phyloP scores from a whole-genome alignment of 2,329 filamentous ascomycete species.

The Huntiella omanensis region DNA sequence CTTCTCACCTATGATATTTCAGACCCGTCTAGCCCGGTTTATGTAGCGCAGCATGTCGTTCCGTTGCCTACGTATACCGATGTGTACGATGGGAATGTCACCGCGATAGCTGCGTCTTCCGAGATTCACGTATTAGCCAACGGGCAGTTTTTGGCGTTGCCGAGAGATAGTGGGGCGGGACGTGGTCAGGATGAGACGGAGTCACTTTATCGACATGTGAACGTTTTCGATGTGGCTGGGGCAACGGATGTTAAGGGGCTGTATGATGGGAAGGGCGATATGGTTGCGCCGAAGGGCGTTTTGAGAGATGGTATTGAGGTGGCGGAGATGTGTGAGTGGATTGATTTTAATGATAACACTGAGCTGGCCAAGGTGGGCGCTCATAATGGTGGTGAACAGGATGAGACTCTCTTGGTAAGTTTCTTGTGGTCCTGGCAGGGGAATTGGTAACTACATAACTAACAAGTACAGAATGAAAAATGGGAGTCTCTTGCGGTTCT shows the following conservation, averaged over 20 bases:
- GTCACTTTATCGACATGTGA: conserved; percentile 48
- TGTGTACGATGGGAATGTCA: conserved; percentile 26
- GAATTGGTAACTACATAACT: background rate
- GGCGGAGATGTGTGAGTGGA: conserved; percentile 45
- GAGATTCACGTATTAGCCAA: conserved; percentile 46
- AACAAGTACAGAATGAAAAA: conserved; percentile 41
- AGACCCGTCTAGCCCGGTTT: conserved; percentile 22
- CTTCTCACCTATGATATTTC: conserved; percentile 44
- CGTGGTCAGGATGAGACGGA: conserved; percentile 31
- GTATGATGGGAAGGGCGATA: background rate
- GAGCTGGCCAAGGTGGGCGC: conserved; percentile 47
- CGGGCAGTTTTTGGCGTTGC: conserved; percentile 46
- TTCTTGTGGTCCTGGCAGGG: background rate
- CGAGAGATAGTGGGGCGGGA: conserved; percentile 43
- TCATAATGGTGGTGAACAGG: conserved; percentile 46
- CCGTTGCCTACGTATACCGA: conserved; percentile 40
- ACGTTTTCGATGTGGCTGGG: conserved; percentile 44
- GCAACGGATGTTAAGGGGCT: conserved; percentile 39
- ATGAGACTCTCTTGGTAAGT: conserved; percentile 28
- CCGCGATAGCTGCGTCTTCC: conserved; percentile 41
- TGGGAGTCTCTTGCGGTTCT: conserved; percentile 53
- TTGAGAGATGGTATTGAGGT: conserved; percentile 31
- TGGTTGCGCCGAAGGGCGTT: conserved; percentile 22
- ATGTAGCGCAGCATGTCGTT: conserved; percentile 45
- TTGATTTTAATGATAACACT: conserved; percentile 48